Evolutionary conservation across 1,284 basidiomycete genomes (phyloP).

Genomic region (Exobasidium rhododendri): DNA sequence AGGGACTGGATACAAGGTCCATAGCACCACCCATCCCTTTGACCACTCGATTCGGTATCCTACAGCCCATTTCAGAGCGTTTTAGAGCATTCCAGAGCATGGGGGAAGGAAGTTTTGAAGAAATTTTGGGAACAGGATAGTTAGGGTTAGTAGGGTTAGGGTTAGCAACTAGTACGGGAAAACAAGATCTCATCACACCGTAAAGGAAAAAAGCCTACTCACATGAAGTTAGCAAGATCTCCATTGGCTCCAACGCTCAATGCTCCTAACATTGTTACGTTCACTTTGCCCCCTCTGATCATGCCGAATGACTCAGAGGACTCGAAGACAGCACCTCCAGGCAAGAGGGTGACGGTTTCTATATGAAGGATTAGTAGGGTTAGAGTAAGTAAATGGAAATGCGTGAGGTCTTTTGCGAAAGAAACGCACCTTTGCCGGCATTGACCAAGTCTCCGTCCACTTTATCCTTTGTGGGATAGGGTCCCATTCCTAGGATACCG

Average conservation of each 20-base stretch:
- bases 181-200: no score
- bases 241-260: conserved; percentile 89
- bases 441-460: conserved; percentile 56
- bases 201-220: no score
- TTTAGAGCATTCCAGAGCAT: no score
- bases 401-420: no score
- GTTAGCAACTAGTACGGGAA: no score
- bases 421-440: conserved; percentile 92
- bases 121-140: no score
- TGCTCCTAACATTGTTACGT: conserved; percentile 85
- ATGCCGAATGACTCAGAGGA: conserved; percentile 89
- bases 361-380: no score
- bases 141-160: no score
- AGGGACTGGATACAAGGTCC: conserved; percentile 62
- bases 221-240: conserved; percentile 98
- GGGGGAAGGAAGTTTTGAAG: no score
- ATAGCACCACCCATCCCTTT: conserved; percentile 58
- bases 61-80: conserved; percentile 79
- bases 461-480: conserved; percentile 37
- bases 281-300: conserved; percentile 87
- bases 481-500: conserved; percentile 51
- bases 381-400: no score
- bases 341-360: conserved; percentile 74
- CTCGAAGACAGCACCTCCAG: conserved; percentile 88
- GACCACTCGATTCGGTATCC: conserved; percentile 81